Conservation (phyloP, 2,329 filamentous ascomycete species). For the Dactylellina cionopaga region DNA sequence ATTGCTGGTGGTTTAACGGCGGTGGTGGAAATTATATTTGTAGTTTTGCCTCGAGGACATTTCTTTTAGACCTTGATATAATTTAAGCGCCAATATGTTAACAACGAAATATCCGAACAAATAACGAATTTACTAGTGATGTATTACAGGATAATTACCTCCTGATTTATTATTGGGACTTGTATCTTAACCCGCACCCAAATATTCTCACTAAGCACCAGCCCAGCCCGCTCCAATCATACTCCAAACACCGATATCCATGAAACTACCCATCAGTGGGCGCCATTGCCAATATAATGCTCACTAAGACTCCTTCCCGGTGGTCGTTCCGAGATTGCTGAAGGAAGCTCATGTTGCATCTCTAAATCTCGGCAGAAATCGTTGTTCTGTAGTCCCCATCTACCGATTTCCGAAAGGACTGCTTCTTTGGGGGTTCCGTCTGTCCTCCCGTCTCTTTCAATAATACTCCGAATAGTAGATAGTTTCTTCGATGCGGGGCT, state of each 20-base stretch:
- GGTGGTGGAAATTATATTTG: slow-evolving; percentile 31
- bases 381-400: slow-evolving; percentile 39
- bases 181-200: too few relatives aligned
- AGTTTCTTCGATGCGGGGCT: slow-evolving; percentile 1
- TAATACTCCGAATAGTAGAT: slow-evolving; percentile 23
- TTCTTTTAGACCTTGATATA: slow-evolving; percentile 14
- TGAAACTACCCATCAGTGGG: not conserved
- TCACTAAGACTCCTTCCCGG: slow-evolving; percentile 15
- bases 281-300: slow-evolving; percentile 21
- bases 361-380: slow-evolving; percentile 40
- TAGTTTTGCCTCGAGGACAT: slow-evolving; percentile 26
- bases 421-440: not conserved
- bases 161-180: too few relatives aligned
- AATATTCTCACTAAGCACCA: too few relatives aligned
- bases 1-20: slow-evolving; percentile 14
- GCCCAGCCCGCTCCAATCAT: too few relatives aligned
- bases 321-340: not conserved
- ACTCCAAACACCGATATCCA: not conserved
- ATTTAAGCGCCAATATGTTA: not conserved
- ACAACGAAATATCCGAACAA: not conserved
- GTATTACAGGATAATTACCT: too few relatives aligned
- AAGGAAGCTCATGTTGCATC: slow-evolving; percentile 33
- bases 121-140: too few relatives aligned
- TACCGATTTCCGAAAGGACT: slow-evolving; percentile 23
- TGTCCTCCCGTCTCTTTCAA: not conserved